Percentiles rank a stretch among this genome's conserved stretches.
These are phyloP conservation scores for Neurospora sp. DNA, from an alignment of 495 filamentous ascomycete genomes.

Conservation along the genomic window DNA sequence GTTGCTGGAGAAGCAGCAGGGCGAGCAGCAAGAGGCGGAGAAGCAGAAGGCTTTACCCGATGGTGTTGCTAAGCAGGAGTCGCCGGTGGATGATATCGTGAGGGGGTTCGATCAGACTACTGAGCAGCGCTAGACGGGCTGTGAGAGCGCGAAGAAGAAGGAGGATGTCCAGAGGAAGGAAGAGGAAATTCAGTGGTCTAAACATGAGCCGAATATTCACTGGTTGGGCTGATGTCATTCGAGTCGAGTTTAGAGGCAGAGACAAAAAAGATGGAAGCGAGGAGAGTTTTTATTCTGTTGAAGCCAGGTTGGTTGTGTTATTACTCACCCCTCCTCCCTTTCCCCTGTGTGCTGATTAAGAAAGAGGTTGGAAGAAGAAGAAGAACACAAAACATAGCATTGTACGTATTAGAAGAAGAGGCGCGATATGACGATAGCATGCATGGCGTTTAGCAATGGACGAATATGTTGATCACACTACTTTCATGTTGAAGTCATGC, in stretches of 20 bases:
- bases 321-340: neutral
- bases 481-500: neutral
- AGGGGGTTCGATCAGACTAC: neutral
- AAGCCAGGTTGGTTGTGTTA: neutral
- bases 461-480: neutral
- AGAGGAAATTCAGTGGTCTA: neutral
- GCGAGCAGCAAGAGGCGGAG: slow-evolving; percentile 11
- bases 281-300: neutral
- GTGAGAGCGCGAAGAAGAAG: neutral
- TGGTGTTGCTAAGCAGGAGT: neutral
- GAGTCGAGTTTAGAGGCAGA: neutral
- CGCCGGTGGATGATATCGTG: neutral
- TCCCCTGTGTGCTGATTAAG: neutral
- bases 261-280: neutral
- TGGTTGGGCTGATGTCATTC: neutral
- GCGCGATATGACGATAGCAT: neutral
- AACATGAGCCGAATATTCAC: neutral
- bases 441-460: neutral
- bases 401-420: neutral
- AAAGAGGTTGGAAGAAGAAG: neutral
- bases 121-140: neutral
- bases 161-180: neutral
- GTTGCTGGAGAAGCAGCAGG: slow-evolving; percentile 18
- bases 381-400: neutral
- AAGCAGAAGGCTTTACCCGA: neutral